Percentiles rank a stretch among this genome's conserved stretches.
These are phyloP conservation scores for Calonectria leucothoes DNA, from an alignment of 2,329 filamentous ascomycete species.

Conservation along the genomic window DNA sequence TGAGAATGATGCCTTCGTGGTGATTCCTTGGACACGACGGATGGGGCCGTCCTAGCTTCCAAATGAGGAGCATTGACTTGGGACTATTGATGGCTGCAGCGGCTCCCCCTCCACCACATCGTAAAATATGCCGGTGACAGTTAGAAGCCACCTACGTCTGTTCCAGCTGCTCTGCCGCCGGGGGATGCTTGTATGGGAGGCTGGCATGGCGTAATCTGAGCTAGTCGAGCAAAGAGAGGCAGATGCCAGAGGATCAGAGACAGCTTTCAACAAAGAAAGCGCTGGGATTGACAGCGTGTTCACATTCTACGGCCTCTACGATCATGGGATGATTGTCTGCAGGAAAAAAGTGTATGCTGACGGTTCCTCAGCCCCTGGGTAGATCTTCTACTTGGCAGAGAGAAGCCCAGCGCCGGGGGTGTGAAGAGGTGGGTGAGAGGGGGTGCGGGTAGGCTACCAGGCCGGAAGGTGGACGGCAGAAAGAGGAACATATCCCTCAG, in stretches of 20 bases:
- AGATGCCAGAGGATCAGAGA: background rate
- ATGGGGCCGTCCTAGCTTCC: background rate
- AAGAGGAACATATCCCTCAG: background rate
- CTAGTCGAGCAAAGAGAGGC: background rate
- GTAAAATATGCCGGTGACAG: background rate
- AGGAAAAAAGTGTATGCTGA: background rate
- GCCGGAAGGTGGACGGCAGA: background rate
- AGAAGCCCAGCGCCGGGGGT: background rate
- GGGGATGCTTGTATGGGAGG: conserved; percentile 1
- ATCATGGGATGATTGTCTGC: background rate
- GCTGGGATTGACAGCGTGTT: background rate
- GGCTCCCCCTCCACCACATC: background rate
- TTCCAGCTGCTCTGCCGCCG: background rate
- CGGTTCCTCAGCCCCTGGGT: background rate
- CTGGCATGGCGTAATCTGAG: background rate
- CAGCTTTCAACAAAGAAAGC: background rate
- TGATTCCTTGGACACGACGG: background rate
- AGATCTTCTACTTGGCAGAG: conserved; percentile 2
- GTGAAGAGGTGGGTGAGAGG: background rate
- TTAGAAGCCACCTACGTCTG: conserved; percentile 17
- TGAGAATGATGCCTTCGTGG: background rate
- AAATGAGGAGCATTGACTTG: conserved; percentile 1
- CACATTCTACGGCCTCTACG: background rate
- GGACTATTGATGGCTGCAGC: conserved; percentile 6
- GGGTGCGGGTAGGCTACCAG: background rate